phyloP scores from a whole-genome alignment of 2,329 filamentous ascomycete genomes.

The Pseudogymnoascus sp. region DNA sequence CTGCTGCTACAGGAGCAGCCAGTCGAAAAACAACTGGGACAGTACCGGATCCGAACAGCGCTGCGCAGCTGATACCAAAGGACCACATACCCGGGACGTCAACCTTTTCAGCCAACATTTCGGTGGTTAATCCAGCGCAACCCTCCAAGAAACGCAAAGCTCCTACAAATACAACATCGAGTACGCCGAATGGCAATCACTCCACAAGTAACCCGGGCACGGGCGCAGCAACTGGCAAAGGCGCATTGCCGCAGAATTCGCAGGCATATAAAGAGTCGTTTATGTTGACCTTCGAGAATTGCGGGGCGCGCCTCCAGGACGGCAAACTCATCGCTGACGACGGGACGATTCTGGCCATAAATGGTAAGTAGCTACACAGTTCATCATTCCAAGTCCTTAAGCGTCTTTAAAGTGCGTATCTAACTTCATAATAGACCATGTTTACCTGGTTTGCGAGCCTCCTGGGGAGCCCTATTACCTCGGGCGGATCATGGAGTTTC shows the following conservation, averaged over 20 bases:
- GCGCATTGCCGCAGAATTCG: not conserved
- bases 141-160: conserved; percentile 82
- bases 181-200: conserved; percentile 13
- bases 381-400: conserved; percentile 10
- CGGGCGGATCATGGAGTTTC: conserved; percentile 95
- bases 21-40: conserved; percentile 34
- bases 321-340: conserved; percentile 83
- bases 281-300: conserved; percentile 78
- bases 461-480: conserved; percentile 97
- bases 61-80: conserved; percentile 29
- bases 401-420: conserved; percentile 11
- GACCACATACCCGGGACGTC: conserved; percentile 49
- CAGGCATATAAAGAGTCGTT: conserved; percentile 55
- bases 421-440: conserved; percentile 52
- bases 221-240: not conserved
- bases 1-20: conserved; percentile 15
- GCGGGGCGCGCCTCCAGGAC: conserved; percentile 59
- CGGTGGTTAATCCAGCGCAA: conserved; percentile 27
- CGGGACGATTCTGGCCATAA: conserved; percentile 71
- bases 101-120: conserved; percentile 44
- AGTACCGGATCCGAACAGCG: conserved; percentile 20
- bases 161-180: conserved; percentile 27
- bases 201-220: conserved; percentile 10
- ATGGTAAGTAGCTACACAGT: conserved; percentile 56
- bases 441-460: conserved; percentile 94